These are phyloP conservation scores for Aspergillus jensenii DNA, from an alignment of 2,329 filamentous ascomycete genomes.

Conservation along the genomic window DNA sequence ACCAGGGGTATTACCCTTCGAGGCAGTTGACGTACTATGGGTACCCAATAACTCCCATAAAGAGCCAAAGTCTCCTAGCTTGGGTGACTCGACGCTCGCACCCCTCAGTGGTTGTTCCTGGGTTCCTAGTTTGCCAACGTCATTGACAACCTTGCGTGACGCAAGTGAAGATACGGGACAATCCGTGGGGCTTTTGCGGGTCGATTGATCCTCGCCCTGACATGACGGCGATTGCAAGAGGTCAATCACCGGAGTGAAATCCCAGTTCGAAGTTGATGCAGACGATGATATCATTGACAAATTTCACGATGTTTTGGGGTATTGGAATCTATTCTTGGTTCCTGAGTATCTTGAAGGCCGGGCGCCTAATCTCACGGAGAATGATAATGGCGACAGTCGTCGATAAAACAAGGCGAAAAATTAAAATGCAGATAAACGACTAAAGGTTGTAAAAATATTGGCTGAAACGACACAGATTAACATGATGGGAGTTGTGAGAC, in stretches of 20 bases:
- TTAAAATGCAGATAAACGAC: neutral
- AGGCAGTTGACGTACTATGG: slow-evolving; percentile 11
- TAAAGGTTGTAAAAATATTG: slow-evolving; percentile 3
- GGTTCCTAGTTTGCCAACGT: neutral
- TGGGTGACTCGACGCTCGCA: slow-evolving; percentile 15
- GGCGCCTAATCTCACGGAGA: no score
- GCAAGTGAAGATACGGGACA: slow-evolving; percentile 1
- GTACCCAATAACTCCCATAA: slow-evolving; percentile 42
- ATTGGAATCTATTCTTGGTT: neutral
- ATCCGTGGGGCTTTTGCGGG: slow-evolving; percentile 12
- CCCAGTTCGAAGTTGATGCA: slow-evolving; percentile 40
- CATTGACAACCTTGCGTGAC: slow-evolving; percentile 9
- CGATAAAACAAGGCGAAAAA: neutral
- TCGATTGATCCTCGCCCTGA: slow-evolving; percentile 12
- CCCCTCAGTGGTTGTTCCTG: neutral
- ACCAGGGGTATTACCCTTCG: slow-evolving; percentile 3
- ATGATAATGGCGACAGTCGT: neutral
- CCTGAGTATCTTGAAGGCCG: neutral
- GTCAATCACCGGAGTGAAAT: slow-evolving; percentile 46
- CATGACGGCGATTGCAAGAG: slow-evolving; percentile 39
- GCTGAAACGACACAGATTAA: slow-evolving; percentile 11
- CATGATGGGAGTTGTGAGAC: slow-evolving; percentile 19
- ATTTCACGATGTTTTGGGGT: neutral
- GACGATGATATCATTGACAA: slow-evolving; percentile 32
- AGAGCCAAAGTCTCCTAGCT: slow-evolving; percentile 45